Base-by-base conservation (phyloP, 192 early-diverging fungal species). In the Cladochytrium replicatum region DNA sequence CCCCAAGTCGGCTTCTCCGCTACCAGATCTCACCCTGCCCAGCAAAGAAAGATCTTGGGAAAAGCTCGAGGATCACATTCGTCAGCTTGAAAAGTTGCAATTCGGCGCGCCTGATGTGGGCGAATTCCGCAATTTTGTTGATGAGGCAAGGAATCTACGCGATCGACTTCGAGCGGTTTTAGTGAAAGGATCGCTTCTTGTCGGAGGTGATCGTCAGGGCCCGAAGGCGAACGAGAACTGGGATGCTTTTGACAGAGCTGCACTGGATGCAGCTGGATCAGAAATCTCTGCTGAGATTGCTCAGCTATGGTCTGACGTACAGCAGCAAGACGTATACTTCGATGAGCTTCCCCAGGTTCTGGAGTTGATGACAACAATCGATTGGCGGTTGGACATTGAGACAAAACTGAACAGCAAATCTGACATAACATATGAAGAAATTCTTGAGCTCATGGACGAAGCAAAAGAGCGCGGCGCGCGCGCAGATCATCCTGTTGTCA, bases 1-100 rank as follows among this genome's bases (percentile, higher is more conserved):
- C n/a, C n/a, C n/a, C n/a, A 31, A 52, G 13, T 43, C 50, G 4
- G 54, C 60, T n/a, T 29, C 46, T 13, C 38, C 61, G 11, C 32
- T 58, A 17, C 57, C 61, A 26, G 64, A 61, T 21, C n/a, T n/a
- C n/a, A n/a, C n/a, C n/a, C n/a, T 46, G 50, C n/a, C 64, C 58
- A 19, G 64, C 61, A 41, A 59, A 62, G 9, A 52, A 58, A 15
- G 22, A 41, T 9, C 19, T 67, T 26, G 41, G 48, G 28, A 37
- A 11, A 1, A 4, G 38, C 0, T 30, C 30, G 23, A 26, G n/a
- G n/a, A n/a, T n/a, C n/a, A n/a, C n/a, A n/a, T n/a, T n/a, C n/a
- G n/a, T n/a, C n/a, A n/a, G n/a, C n/a, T n/a, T n/a, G n/a, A n/a
- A n/a, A n/a, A n/a, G n/a, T n/a, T n/a, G n/a, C n/a, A n/a, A n/a